These are phyloP conservation scores for Rhipidocladum racemiflorum DNA, from an alignment of 176 grass and related monocot genomes.

Conservation along the genomic window DNA sequence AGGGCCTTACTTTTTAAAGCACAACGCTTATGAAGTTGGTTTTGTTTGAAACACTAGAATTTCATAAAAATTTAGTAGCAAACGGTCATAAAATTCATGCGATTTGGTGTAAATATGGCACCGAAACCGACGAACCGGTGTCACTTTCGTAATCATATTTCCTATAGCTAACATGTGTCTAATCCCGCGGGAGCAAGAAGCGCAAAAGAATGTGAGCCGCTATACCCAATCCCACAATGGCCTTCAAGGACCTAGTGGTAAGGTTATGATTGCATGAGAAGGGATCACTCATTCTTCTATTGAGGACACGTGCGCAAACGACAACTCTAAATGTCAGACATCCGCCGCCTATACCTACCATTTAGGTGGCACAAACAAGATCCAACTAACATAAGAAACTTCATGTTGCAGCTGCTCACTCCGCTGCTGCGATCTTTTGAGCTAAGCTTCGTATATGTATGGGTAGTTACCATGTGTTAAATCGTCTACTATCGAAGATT, in stretches of 20 bases:
- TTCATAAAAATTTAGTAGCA: background rate
- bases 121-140: background rate
- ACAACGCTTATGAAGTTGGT: too few relatives aligned
- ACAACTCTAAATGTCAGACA: too few relatives aligned
- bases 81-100: background rate
- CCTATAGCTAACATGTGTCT: background rate
- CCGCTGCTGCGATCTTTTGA: background rate
- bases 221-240: background rate
- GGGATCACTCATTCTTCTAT: too few relatives aligned
- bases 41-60: too few relatives aligned
- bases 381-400: constrained; percentile 11
- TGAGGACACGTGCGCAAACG: too few relatives aligned
- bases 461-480: too few relatives aligned
- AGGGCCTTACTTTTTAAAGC: too few relatives aligned
- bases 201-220: background rate
- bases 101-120: background rate
- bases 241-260: background rate
- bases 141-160: background rate
- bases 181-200: background rate
- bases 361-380: background rate
- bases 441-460: background rate
- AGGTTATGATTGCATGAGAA: background rate
- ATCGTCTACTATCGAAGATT: too few relatives aligned
- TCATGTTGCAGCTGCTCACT: background rate
- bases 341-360: background rate